Evolutionary conservation across 2,329 filamentous ascomycete species (phyloP).

Genomic region (Triangularia setosa): DNA sequence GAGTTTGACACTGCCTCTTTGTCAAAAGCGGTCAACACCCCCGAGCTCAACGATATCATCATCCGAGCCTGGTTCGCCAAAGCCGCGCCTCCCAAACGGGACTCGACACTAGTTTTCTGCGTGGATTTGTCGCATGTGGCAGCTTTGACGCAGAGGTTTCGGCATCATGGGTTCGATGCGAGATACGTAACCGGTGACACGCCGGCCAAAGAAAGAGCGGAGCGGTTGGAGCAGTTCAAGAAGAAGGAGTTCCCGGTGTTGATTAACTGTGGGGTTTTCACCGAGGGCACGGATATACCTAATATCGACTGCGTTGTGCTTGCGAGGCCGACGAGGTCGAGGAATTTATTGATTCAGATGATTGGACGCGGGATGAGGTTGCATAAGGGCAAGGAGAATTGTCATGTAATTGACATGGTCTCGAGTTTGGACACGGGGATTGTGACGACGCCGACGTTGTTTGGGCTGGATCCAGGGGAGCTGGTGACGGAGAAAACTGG

Average conservation of each 20-base stretch:
- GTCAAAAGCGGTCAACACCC: slow-evolving; percentile 77
- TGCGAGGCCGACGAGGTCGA: slow-evolving; percentile 81
- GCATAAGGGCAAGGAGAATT: slow-evolving; percentile 75
- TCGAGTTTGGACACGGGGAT: slow-evolving; percentile 79
- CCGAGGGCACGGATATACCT: slow-evolving; percentile 95
- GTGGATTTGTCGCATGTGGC: slow-evolving; percentile 82
- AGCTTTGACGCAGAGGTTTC: slow-evolving; percentile 71
- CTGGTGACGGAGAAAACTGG: slow-evolving; percentile 65
- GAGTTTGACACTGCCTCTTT: slow-evolving; percentile 80
- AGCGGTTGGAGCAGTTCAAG: slow-evolving; percentile 72
- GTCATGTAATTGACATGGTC: slow-evolving; percentile 95
- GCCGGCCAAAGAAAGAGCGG: slow-evolving; percentile 60
- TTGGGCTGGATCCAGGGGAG: slow-evolving; percentile 82
- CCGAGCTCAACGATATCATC: slow-evolving; percentile 75
- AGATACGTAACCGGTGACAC: slow-evolving; percentile 84
- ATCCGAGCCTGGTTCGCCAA: slow-evolving; percentile 82
- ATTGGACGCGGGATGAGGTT: slow-evolving; percentile 90
- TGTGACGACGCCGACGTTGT: slow-evolving; percentile 84
- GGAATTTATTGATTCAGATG: slow-evolving; percentile 96
- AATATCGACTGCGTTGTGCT: slow-evolving; percentile 93
- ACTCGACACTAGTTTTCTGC: slow-evolving; percentile 90
- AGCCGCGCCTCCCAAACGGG: slow-evolving; percentile 55
- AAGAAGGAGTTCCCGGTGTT: slow-evolving; percentile 76
- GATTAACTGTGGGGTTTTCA: slow-evolving; percentile 93
- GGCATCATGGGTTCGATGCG: slow-evolving; percentile 74